A percentile compares a stretch with the other conserved stretches of the same genome.
phyloP scores from a whole-genome alignment of 352 stramenopile genomes.

The Blastocystis hominis region DNA sequence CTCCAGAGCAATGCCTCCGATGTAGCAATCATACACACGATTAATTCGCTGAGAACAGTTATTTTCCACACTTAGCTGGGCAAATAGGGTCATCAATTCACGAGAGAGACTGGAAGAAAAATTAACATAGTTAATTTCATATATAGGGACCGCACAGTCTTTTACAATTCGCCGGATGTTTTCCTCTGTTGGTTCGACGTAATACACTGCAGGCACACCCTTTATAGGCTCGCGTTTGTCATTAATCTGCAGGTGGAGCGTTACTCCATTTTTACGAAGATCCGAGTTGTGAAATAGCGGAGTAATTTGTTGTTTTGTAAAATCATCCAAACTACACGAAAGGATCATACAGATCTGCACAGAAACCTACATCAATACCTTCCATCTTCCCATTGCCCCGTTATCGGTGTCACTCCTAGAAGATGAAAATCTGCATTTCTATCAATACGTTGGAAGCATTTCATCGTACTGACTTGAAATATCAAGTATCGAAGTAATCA shows the following conservation, averaged over 20 bases:
- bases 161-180: conserved; percentile 84
- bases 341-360: not conserved
- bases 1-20: conserved; percentile 90
- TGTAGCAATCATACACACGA: conserved; percentile 84
- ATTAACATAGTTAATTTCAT: conserved; percentile 54
- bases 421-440: not conserved
- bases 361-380: conserved; percentile 16
- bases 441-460: conserved; percentile 10
- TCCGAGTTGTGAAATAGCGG: conserved; percentile 92
- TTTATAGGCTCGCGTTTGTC: conserved; percentile 83
- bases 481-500: conserved; percentile 41
- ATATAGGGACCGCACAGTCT: conserved; percentile 71
- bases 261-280: conserved; percentile 87
- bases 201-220: conserved; percentile 91
- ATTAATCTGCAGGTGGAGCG: conserved; percentile 83
- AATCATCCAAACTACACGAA: conserved; percentile 7
- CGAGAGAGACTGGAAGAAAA: conserved; percentile 45
- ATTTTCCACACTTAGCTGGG: conserved; percentile 54
- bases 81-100: conserved; percentile 53
- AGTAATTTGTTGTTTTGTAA: conserved; percentile 70
- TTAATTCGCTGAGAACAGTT: conserved; percentile 31
- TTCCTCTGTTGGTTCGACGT: conserved; percentile 81
- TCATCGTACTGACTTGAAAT: conserved; percentile 41
- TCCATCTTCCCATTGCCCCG: conserved; percentile 23
- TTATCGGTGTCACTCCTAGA: conserved; percentile 1